Conservation (phyloP, 768 basidiomycete genomes). For the Gyrodon lividus region DNA sequence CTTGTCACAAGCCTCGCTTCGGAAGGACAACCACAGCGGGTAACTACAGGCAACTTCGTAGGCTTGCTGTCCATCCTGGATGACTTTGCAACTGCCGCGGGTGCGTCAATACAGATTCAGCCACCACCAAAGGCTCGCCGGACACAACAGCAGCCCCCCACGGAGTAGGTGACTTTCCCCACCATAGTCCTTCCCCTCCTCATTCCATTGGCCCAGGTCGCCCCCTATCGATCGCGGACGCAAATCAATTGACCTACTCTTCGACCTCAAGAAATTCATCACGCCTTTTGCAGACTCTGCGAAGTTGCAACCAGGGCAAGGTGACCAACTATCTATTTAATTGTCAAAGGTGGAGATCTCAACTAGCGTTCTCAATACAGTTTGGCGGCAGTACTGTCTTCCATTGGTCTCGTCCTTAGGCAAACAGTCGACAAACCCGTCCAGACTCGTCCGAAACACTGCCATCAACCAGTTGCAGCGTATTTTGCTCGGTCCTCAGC, state of each 20-base stretch:
- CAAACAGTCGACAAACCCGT: slow-evolving; percentile 79
- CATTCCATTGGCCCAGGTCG: slow-evolving; percentile 45
- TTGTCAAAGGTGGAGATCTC: background rate
- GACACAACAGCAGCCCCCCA: slow-evolving; percentile 45
- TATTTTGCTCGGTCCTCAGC: slow-evolving; percentile 73
- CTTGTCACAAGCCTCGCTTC: slow-evolving; percentile 66
- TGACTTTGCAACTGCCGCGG: slow-evolving; percentile 81
- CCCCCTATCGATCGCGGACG: slow-evolving; percentile 78
- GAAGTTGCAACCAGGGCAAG: slow-evolving; percentile 36
- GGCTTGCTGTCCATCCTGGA: slow-evolving; percentile 81
- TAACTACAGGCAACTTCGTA: slow-evolving; percentile 76
- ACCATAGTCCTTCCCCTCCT: background rate
- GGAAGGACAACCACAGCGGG: slow-evolving; percentile 56
- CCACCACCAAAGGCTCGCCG: slow-evolving; percentile 54
- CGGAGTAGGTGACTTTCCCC: slow-evolving; percentile 44
- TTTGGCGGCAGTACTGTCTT: slow-evolving; percentile 75
- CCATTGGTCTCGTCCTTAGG: slow-evolving; percentile 72
- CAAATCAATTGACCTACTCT: slow-evolving; percentile 78
- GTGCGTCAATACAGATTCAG: slow-evolving; percentile 57
- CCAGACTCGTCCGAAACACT: slow-evolving; percentile 79
- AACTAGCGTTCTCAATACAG: slow-evolving; percentile 38
- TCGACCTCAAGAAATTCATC: slow-evolving; percentile 67
- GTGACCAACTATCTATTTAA: slow-evolving; percentile 15
- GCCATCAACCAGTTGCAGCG: slow-evolving; percentile 83
- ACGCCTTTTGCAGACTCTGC: slow-evolving; percentile 53